A percentile compares a stretch with the other conserved stretches of the same genome.
phyloP scores from a whole-genome alignment of 1,284 basidiomycete species.

The Schizophyllum amplum region DNA sequence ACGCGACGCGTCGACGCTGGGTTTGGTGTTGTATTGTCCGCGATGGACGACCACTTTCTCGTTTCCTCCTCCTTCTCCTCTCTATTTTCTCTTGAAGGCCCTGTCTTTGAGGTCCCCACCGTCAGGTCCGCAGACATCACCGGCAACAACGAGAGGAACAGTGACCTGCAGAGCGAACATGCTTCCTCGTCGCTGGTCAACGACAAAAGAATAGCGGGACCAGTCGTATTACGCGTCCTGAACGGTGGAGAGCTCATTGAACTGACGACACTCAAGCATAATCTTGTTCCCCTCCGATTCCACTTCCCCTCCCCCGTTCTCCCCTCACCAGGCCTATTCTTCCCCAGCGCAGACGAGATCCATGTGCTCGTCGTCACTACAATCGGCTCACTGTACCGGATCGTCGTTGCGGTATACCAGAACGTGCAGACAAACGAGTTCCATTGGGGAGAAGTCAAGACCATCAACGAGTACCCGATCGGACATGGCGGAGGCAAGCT shows the following conservation, averaged over 20 bases:
- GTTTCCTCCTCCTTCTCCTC: background rate
- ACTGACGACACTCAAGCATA: constrained; percentile 61
- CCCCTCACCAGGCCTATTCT: constrained; percentile 39
- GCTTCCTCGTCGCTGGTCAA: background rate
- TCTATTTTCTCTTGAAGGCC: background rate
- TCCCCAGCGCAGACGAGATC: constrained; percentile 30
- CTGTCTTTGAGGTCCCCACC: background rate
- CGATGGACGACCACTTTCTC: background rate
- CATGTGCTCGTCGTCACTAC: constrained; percentile 67
- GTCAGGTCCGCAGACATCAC: background rate
- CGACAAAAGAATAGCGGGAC: constrained; percentile 40
- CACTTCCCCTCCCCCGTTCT: constrained; percentile 71
- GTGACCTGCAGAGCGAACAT: constrained; percentile 54
- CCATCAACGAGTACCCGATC: constrained; percentile 56
- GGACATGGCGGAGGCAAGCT: constrained; percentile 38
- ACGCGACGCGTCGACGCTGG: background rate
- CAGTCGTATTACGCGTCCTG: constrained; percentile 65
- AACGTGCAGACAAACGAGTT: constrained; percentile 51
- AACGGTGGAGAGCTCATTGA: constrained; percentile 73
- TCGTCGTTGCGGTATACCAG: constrained; percentile 57
- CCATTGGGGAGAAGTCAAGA: constrained; percentile 18
- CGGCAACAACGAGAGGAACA: constrained; percentile 14
- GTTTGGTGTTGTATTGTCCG: background rate
- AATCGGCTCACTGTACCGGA: constrained; percentile 67
- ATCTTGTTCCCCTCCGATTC: constrained; percentile 62